Percentiles rank a stretch among this genome's conserved stretches.
Conservation (phyloP, 345 rosid genomes). For the Citrus reticulata region DNA sequence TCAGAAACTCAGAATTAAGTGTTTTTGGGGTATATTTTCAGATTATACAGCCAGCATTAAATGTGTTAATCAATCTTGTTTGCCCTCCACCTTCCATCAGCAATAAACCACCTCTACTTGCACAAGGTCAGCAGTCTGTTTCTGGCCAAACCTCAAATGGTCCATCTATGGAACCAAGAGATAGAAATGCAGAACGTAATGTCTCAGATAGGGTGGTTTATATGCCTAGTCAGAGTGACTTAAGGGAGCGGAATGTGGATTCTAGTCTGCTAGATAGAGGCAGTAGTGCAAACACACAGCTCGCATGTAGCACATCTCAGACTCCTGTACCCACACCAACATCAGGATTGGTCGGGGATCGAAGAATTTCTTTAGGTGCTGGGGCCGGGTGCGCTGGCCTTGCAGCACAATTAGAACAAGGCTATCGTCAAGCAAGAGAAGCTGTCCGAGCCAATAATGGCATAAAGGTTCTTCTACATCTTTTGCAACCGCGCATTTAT, state of each 20-base stretch:
- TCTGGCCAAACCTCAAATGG: constrained; percentile 43
- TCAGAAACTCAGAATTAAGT: constrained; percentile 50
- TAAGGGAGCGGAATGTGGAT: constrained; percentile 56
- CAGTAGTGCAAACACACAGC: constrained; percentile 31
- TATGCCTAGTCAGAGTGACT: constrained; percentile 39
- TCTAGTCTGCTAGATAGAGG: constrained; percentile 40
- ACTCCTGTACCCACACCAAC: constrained; percentile 56
- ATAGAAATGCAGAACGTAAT: constrained; percentile 44
- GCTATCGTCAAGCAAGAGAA: constrained; percentile 93
- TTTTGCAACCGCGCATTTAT: constrained; percentile 85
- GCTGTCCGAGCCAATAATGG: constrained; percentile 96
- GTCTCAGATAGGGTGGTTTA: constrained; percentile 37
- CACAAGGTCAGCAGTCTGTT: constrained; percentile 52
- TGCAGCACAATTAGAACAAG: constrained; percentile 97
- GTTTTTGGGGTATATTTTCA: constrained; percentile 49
- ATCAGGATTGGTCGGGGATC: constrained; percentile 95
- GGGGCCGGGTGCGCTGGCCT: constrained; percentile 99
- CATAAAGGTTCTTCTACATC: constrained; percentile 92
- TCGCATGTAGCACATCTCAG: constrained; percentile 44
- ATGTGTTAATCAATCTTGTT: constrained; percentile 88
- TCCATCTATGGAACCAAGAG: constrained; percentile 37
- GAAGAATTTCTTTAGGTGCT: constrained; percentile 89
- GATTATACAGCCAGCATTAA: constrained; percentile 95
- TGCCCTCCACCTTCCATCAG: constrained; percentile 99
- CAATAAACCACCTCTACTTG: constrained; percentile 59